These are phyloP conservation scores for Quercus parvula DNA, from an alignment of 306 rosid genomes.

Conservation along the genomic window DNA sequence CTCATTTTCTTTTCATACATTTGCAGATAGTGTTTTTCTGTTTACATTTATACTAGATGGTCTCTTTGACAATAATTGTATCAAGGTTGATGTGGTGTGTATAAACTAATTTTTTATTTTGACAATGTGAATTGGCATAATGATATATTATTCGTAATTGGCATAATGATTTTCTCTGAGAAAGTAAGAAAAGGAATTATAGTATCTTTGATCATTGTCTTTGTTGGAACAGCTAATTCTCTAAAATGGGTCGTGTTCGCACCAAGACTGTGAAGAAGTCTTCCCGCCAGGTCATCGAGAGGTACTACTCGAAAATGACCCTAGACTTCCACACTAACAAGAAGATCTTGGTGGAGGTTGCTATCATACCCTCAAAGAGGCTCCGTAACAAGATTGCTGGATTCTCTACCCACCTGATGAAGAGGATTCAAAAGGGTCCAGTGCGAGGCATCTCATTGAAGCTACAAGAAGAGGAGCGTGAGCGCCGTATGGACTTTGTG, in stretches of 20 bases:
- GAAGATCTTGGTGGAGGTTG: conserved; percentile 40
- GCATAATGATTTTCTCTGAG: no score
- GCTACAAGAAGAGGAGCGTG: conserved; percentile 37
- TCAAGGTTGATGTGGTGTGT: not conserved
- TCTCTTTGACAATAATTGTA: not conserved
- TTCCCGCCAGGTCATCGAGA: conserved; percentile 37
- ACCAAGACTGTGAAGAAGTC: conserved; percentile 45
- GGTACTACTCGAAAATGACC: conserved; percentile 39
- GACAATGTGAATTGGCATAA: not conserved
- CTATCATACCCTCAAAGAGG: conserved; percentile 39
- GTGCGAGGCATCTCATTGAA: conserved; percentile 36
- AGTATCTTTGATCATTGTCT: not conserved
- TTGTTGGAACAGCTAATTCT: not conserved
- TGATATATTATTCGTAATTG: not conserved
- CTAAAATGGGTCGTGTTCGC: conserved; percentile 38
- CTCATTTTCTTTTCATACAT: not conserved
- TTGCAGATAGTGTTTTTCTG: not conserved
- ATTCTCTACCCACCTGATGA: conserved; percentile 41
- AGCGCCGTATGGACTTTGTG: conserved; percentile 40
- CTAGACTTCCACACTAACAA: conserved; percentile 45
- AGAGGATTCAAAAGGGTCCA: conserved; percentile 43
- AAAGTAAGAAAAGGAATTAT: not conserved
- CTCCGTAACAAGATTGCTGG: conserved; percentile 46
- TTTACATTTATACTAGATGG: not conserved
- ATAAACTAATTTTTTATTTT: not conserved